Percentiles rank a stretch among this genome's conserved stretches.
Evolutionary conservation across 176 grass and related monocot genomes (phyloP).

Genomic region (Paspalum vaginatum): DNA sequence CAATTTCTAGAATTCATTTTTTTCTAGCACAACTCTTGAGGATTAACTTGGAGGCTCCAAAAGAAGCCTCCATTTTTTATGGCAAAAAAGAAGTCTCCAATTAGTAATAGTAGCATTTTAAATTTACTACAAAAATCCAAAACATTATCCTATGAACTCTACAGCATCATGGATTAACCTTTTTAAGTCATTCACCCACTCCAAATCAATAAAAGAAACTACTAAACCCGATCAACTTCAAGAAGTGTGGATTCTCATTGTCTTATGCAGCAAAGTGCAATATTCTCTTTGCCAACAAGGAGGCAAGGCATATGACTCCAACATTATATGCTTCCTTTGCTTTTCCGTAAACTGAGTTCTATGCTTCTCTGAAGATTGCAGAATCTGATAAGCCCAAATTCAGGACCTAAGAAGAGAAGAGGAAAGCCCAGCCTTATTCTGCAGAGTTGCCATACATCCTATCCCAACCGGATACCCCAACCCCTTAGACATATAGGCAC

Average conservation of each 20-base stretch:
- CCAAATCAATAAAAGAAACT: not conserved
- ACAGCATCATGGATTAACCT: not conserved
- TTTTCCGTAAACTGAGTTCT: not conserved
- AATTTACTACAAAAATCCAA: constrained; percentile 5
- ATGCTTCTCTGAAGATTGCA: constrained; percentile 1
- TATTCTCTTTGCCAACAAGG: constrained; percentile 23
- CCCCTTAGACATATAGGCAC: not conserved
- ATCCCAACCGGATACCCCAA: not conserved
- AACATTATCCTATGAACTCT: constrained; percentile 12
- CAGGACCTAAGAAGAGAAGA: not conserved
- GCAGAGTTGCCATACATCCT: not conserved
- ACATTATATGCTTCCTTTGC: constrained; percentile 1
- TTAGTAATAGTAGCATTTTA: no score
- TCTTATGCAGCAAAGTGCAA: constrained; percentile 1
- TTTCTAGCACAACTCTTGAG: no score
- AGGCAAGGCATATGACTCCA: constrained; percentile 31
- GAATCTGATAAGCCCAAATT: not conserved
- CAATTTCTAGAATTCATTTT: no score
- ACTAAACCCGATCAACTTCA: constrained; percentile 1
- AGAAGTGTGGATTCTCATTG: constrained; percentile 1
- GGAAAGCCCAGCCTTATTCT: not conserved
- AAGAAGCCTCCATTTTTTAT: no score
- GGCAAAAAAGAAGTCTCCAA: no score
- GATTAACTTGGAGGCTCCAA: no score
- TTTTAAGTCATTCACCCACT: not conserved